Evolutionary conservation across 208 protist species (phyloP), one percentile per base, ranked within the genome.

Genomic region (Kentomonas sorsogonicus): DNA sequence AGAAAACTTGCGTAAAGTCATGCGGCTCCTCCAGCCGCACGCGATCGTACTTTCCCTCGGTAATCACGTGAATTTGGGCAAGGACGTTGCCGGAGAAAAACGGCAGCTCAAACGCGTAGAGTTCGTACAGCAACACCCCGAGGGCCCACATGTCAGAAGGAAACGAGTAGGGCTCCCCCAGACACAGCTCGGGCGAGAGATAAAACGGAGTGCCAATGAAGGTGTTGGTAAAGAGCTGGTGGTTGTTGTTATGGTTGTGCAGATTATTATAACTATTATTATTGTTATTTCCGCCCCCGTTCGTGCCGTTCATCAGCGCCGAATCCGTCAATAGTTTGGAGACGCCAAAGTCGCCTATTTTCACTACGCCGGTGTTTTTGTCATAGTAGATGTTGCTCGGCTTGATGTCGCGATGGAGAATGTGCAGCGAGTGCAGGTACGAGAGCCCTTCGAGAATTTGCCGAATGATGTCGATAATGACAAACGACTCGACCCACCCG

Each of bases 351-450:
- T 97, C 91, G 0, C 86, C 87, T 34, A 97, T 38, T 58, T 91
- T 91, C 5, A 93, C 65, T 3, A 60, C 66, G 23, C 73, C 79
- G 33, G 60, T 62, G 13, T 25, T 30, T 25, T 79, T 67, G 18
- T 63, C 77, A 11, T 96, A 52, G 63, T 93, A 95, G 4, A 97
- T 73, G 68, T 97, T 97, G 1, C 82, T 77, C 1, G 94, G 79
- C 62, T 97, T 97, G 46, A 97, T 83, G 61, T 97, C 94, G 34
- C 94, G 80, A 65, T 97, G 94, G 18, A 96, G 41, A 36, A 97
- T 89, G 47, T 53, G 55, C 23, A 74, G 63, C n/a, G 65, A 64
- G 63, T 96, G 91, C 43, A 96, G 65, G 63, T 96, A 94, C 4
- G 70, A 70, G 2, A 97, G 63, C 1, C 68, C 93, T 22, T 87